phyloP scores from a whole-genome alignment of 202 grass and related monocot species.

The Carex sylvatica region DNA sequence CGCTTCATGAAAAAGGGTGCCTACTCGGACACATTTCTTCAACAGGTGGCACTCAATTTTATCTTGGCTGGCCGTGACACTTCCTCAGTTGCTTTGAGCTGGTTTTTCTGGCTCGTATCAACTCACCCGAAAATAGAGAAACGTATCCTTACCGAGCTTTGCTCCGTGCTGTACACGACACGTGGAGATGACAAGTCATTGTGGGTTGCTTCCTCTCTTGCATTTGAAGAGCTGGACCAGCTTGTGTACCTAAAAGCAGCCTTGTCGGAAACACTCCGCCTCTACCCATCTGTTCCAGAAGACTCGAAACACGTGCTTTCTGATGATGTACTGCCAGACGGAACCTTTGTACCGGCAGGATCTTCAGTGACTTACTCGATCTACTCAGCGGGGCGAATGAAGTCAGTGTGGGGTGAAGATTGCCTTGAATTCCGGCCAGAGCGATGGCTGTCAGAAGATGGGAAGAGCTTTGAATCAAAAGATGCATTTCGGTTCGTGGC shows the following conservation, averaged over 20 bases:
- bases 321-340: conserved; percentile 84
- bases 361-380: conserved; percentile 95
- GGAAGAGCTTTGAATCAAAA: conserved; percentile 53
- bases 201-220: conserved; percentile 60
- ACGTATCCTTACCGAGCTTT: conserved; percentile 61
- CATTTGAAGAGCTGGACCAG: conserved; percentile 75
- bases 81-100: conserved; percentile 90
- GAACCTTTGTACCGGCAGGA: conserved; percentile 72
- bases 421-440: conserved; percentile 91
- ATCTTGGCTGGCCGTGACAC: conserved; percentile 96
- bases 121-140: conserved; percentile 55
- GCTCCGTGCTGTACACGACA: conserved; percentile 56
- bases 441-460: conserved; percentile 75
- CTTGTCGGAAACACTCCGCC: conserved; percentile 78
- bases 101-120: conserved; percentile 98
- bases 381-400: conserved; percentile 86
- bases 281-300: conserved; percentile 91
- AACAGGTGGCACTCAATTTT: conserved; percentile 93
- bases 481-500: conserved; percentile 86
- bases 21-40: conserved; percentile 84
- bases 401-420: conserved; percentile 77
- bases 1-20: conserved; percentile 94
- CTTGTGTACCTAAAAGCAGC: conserved; percentile 90
- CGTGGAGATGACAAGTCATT: conserved; percentile 42
- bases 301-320: conserved; percentile 86